Base-by-base conservation (phyloP, 345 rosid species). In the Draba incana region DNA sequence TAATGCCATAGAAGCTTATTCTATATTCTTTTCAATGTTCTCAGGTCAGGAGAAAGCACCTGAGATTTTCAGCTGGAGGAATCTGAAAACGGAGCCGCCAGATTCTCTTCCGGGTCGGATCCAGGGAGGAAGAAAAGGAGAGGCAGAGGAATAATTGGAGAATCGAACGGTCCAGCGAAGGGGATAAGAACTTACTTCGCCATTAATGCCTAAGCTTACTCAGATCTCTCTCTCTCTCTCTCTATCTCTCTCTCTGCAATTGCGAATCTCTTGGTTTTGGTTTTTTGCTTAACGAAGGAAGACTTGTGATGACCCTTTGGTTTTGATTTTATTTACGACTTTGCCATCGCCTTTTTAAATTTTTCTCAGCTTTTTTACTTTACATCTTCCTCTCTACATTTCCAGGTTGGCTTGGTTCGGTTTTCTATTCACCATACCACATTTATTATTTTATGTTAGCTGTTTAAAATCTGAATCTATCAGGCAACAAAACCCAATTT, bases 181-280 rank as follows among this genome's bases (percentile, higher is more conserved):
- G 64, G 70, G 66, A 51, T 53, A 57, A 43, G 75, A 66, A 77
- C 50, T 37, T 37, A 55, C 54, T 55, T 61, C 37, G 42, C 77
- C 68, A 77, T 30, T 35, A 81, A 71, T 52, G 68, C 62, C 38
- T 71, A 76, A 77, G 76, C 69, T 31, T 43, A 76, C 84, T 77
- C 85, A 79, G 82, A 81, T 75, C 80, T 78, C 76, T 70, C 73
- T 42, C 41, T 31, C 75, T 53, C 68, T 58, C 68, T 57, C 71
- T 44, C 35, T 13, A 11, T 28, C 8, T 31, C 30, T 27, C 30
- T 48, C 48, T 33, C 56, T 33, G 10, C 20, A 20, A 20, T 20
- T 20, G 20, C 20, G 1, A 20, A 20, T 20, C 20, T 20, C 20
- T 20, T 20, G 31, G 8, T 67, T 55, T 23, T 47, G 30, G 30